Conservation (phyloP, 2,329 filamentous ascomycete species). For the Neoarthrinium moseri region DNA sequence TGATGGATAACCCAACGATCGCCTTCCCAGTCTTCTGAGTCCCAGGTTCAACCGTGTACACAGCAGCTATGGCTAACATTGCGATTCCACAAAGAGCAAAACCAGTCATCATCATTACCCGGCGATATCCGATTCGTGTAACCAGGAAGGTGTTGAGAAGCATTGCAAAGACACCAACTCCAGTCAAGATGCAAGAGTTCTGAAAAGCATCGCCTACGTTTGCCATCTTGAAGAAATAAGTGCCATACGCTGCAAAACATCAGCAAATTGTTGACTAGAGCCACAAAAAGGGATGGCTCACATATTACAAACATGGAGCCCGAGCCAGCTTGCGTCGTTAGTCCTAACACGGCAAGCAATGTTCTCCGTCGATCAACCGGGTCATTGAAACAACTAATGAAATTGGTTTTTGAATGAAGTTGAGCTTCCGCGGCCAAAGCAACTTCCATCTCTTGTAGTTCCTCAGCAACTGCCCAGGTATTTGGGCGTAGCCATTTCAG, state of each 20-base stretch:
- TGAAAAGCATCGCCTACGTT: conserved; percentile 53
- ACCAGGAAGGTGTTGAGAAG: conserved; percentile 52
- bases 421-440: conserved; percentile 32
- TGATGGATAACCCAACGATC: conserved; percentile 50
- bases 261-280: background rate
- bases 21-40: conserved; percentile 38
- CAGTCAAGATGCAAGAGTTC: conserved; percentile 54
- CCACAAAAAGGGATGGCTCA: conserved; percentile 18
- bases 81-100: conserved; percentile 50
- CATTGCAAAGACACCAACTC: conserved; percentile 54
- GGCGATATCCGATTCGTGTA: conserved; percentile 50
- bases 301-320: conserved; percentile 58
- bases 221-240: conserved; percentile 62
- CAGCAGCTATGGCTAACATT: conserved; percentile 51
- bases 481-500: conserved; percentile 30
- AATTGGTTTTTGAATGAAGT: conserved; percentile 28
- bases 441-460: conserved; percentile 35
- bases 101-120: conserved; percentile 50
- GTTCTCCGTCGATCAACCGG: conserved; percentile 52
- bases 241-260: conserved; percentile 43
- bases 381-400: conserved; percentile 49
- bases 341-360: conserved; percentile 42
- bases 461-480: conserved; percentile 27
- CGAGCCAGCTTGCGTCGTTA: conserved; percentile 51
- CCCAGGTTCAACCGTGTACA: conserved; percentile 44